Evolutionary conservation across 1,139 yeast genomes (phyloP), one percentile per base, ranked within the genome.

Genomic region (Taphrina pruni): DNA sequence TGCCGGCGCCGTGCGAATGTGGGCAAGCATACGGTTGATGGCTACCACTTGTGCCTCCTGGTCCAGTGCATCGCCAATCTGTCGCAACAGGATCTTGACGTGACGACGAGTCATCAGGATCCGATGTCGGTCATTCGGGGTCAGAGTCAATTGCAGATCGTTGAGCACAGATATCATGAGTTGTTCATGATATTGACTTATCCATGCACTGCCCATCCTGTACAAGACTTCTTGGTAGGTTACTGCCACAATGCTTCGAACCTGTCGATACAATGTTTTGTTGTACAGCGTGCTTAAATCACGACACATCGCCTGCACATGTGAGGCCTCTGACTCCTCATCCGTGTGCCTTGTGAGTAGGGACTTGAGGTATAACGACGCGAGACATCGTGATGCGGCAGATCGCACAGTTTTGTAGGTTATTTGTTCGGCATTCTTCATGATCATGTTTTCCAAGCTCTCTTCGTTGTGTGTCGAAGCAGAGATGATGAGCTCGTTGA

Each of bases 11-110:
- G 70, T 75, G 38, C 78, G 69, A 50, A 77, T 72, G n/a, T 77
- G 77, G 58, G 72, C 73, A 6, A 73, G 71, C 12, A 78, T 71
- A 12, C 73, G 52, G 60, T 75, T 75, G n/a, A 75, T 66, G 1
- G 78, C 78, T 4, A 74, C 62, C 36, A 77, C 61, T 67, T 77
- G 78, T 5, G 79, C 79, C 51, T 73, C 71, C 66, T 78, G 81
- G 14, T 80, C 80, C 32, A 78, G 73, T 36, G 76, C 58, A 58
- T 75, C 75, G 32, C 78, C 71, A 12, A 76, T 72, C 21, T 75
- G 75, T 48, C 75, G 74, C 38, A 78, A 72, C 54, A 78, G 65
- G 57, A 76, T 75, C 21, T 67, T 60, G 2, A 75, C 74, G 60
- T 78, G 79, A 12, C 75, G 69, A 39, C 77, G 71, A 1, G 77